Evolutionary conservation across 2,329 filamentous ascomycete genomes (phyloP).

Genomic region (Trichoderma koningiopsis): DNA sequence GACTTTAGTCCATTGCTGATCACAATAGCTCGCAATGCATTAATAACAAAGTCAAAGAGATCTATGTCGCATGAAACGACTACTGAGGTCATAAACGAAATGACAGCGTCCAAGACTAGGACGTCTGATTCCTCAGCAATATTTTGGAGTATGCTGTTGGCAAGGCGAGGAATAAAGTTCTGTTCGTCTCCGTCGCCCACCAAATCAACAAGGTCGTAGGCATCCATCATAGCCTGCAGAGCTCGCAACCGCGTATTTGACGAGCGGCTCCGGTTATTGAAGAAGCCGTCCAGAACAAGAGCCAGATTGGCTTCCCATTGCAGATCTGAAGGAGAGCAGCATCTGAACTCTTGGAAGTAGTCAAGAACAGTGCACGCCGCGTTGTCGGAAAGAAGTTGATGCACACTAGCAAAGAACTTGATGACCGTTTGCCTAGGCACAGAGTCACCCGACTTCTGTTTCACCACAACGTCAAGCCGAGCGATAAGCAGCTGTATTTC

Average conservation of each 20-base stretch:
- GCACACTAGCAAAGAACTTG: conserved; percentile 65
- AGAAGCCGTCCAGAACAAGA: conserved; percentile 63
- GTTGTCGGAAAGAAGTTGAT: conserved; percentile 64
- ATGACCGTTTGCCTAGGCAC: conserved; percentile 68
- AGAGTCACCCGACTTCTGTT: conserved; percentile 53
- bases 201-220: conserved; percentile 60
- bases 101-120: conserved; percentile 63
- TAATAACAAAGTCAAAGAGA: conserved; percentile 61
- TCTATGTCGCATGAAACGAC: conserved; percentile 60
- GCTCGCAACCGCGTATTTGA: conserved; percentile 64
- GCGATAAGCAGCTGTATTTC: conserved; percentile 50
- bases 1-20: conserved; percentile 51
- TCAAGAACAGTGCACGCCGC: conserved; percentile 65
- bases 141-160: conserved; percentile 62
- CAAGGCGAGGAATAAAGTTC: conserved; percentile 59
- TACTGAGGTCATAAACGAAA: conserved; percentile 66
- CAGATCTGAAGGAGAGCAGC: conserved; percentile 70
- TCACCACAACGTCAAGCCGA: conserved; percentile 52
- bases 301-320: conserved; percentile 67
- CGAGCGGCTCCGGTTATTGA: conserved; percentile 62
- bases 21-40: conserved; percentile 55
- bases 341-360: conserved; percentile 68
- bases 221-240: conserved; percentile 61
- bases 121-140: conserved; percentile 66
- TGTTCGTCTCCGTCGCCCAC: conserved; percentile 61